Percentiles rank a stretch among this genome's conserved stretches.
Evolutionary conservation across 176 grass and related monocot species (phyloP).

Genomic region (Oryza rufipogon): DNA sequence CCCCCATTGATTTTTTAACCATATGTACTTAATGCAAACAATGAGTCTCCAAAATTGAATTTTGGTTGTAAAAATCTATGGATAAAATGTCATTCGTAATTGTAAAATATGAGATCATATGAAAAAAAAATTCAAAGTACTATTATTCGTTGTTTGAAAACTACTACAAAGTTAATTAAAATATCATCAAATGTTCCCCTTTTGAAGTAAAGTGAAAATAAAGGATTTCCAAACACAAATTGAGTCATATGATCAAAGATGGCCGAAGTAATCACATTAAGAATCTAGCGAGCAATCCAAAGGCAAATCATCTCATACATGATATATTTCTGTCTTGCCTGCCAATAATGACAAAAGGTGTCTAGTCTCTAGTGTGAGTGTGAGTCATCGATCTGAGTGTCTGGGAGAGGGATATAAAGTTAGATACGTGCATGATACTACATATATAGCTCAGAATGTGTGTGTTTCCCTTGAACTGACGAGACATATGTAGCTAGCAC

Average conservation of each 20-base stretch:
- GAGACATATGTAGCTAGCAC: background rate
- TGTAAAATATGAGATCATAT: background rate
- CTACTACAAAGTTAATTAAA: no score
- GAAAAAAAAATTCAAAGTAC: background rate
- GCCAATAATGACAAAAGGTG: background rate
- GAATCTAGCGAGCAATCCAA: background rate
- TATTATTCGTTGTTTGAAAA: no score
- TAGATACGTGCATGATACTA: background rate
- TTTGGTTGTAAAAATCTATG: background rate
- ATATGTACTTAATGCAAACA: background rate
- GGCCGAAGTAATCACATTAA: background rate
- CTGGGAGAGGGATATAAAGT: background rate
- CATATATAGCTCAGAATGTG: background rate
- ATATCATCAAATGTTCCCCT: no score
- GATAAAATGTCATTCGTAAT: background rate
- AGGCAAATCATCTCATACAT: background rate
- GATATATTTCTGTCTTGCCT: background rate
- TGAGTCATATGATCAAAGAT: background rate
- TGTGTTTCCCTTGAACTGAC: background rate
- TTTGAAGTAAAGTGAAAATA: background rate
- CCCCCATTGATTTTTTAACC: background rate
- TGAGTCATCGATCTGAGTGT: background rate
- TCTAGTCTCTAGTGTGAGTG: background rate
- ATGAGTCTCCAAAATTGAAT: background rate
- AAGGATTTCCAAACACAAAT: background rate